Conservation (phyloP, 2,329 filamentous ascomycete species). For the Diaporthe longicolla region DNA sequence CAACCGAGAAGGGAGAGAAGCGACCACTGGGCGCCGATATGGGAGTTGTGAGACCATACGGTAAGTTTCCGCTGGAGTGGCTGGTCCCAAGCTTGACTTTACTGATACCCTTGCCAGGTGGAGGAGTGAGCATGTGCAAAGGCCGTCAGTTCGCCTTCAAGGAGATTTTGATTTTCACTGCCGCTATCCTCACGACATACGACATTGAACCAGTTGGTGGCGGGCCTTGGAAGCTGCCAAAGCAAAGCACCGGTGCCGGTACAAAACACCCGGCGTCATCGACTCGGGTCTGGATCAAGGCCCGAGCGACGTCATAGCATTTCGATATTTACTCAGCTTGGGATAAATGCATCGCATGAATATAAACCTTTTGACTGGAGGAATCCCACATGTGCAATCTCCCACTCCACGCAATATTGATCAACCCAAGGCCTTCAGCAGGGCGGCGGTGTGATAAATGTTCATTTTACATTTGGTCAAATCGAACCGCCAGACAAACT, state of each 20-base stretch:
- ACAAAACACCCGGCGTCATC: slow-evolving; percentile 33
- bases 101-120: slow-evolving; percentile 46
- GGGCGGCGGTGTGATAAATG: too few species aligned
- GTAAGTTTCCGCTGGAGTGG: slow-evolving; percentile 46
- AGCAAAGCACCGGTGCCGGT: slow-evolving; percentile 29
- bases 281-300: slow-evolving; percentile 38
- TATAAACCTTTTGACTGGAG: too few species aligned
- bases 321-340: neutral
- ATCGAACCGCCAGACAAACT: too few species aligned
- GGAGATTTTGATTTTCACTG: slow-evolving; percentile 53
- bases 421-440: too few species aligned
- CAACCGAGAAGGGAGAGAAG: slow-evolving; percentile 47
- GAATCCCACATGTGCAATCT: too few species aligned
- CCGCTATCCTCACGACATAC: slow-evolving; percentile 55
- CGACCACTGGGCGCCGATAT: slow-evolving; percentile 43
- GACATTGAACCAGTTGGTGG: slow-evolving; percentile 50
- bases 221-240: slow-evolving; percentile 40
- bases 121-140: slow-evolving; percentile 51
- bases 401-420: too few species aligned
- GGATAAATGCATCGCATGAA: neutral
- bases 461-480: too few species aligned
- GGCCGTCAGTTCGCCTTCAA: slow-evolving; percentile 51
- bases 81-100: neutral
- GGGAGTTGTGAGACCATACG: slow-evolving; percentile 51
- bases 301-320: slow-evolving; percentile 5